Percentiles rank a stretch among this genome's conserved stretches.
These are phyloP conservation scores for Cornus florida DNA, from an alignment of 148 eudicot species.

Conservation along the genomic window DNA sequence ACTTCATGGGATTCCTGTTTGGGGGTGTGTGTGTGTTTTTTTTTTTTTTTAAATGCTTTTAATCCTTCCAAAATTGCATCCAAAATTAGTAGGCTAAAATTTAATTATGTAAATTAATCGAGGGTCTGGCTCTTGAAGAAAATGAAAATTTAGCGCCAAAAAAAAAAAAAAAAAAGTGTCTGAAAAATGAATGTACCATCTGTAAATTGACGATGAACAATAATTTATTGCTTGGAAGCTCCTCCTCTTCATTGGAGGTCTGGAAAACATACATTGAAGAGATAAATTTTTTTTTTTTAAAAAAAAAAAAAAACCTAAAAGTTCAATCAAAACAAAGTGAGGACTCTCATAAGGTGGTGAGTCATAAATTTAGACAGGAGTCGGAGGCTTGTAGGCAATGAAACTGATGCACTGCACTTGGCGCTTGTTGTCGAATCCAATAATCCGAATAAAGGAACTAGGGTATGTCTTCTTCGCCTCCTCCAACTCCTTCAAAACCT, in stretches of 20 bases:
- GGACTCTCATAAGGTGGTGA: too few species aligned
- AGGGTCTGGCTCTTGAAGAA: too few species aligned
- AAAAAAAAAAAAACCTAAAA: neutral
- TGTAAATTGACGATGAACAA: neutral
- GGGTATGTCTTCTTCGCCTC: constrained; percentile 61
- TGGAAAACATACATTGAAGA: neutral
- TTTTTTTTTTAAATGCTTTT: too few species aligned
- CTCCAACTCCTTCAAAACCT: constrained; percentile 48
- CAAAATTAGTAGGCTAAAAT: too few species aligned
- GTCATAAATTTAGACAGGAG: too few species aligned
- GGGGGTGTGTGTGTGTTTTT: too few species aligned
- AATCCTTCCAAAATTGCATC: too few species aligned
- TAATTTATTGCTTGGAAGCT: neutral
- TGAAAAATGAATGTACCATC: too few species aligned
- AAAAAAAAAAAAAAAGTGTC: too few species aligned
- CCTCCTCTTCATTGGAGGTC: neutral
- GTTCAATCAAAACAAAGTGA: neutral
- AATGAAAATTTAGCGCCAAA: too few species aligned
- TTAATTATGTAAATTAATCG: too few species aligned
- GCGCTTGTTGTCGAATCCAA: constrained; percentile 70
- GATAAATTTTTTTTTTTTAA: neutral
- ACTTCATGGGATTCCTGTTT: too few species aligned
- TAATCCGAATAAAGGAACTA: constrained; percentile 46
- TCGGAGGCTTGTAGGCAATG: constrained; percentile 53
- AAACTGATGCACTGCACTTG: constrained; percentile 80